Percentiles rank a stretch among this genome's conserved stretches.
phyloP scores from a whole-genome alignment of 139 green algal genomes.

The Chlamydomonas incerta region DNA sequence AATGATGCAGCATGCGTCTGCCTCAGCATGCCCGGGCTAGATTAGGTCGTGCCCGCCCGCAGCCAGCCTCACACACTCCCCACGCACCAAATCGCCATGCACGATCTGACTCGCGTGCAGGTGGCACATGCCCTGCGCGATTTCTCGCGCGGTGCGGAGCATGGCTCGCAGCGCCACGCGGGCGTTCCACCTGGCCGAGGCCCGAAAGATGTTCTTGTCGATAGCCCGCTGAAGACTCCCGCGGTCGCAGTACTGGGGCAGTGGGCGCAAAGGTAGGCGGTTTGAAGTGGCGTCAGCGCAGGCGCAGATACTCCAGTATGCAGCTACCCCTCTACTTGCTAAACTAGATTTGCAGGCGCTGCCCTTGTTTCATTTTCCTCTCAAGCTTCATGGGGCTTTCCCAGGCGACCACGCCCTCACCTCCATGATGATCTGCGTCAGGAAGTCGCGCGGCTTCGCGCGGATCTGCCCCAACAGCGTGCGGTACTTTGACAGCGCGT shows the following conservation, averaged over 20 bases:
- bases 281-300: neutral
- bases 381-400: too few relatives aligned
- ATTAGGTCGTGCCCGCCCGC: too few relatives aligned
- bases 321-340: too few relatives aligned
- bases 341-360: too few relatives aligned
- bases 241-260: slow-evolving; percentile 31
- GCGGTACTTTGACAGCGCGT: neutral
- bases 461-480: slow-evolving; percentile 2
- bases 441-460: slow-evolving; percentile 24
- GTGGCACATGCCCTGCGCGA: slow-evolving; percentile 49
- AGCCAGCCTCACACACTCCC: too few relatives aligned
- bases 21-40: too few relatives aligned
- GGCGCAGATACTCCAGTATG: too few relatives aligned
- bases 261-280: neutral
- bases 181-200: slow-evolving; percentile 8
- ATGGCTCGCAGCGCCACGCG: slow-evolving; percentile 37
- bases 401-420: neutral
- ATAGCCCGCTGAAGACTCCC: slow-evolving; percentile 34
- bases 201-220: slow-evolving; percentile 29
- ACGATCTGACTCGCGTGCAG: slow-evolving; percentile 43
- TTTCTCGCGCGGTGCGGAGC: slow-evolving; percentile 36
- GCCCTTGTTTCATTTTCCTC: too few relatives aligned
- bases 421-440: slow-evolving; percentile 45
- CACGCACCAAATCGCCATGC: slow-evolving; percentile 48
- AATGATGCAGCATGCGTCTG: too few relatives aligned